These are phyloP conservation scores for Picea glauca DNA, from an alignment of 75 land plant species.

Conservation along the genomic window DNA sequence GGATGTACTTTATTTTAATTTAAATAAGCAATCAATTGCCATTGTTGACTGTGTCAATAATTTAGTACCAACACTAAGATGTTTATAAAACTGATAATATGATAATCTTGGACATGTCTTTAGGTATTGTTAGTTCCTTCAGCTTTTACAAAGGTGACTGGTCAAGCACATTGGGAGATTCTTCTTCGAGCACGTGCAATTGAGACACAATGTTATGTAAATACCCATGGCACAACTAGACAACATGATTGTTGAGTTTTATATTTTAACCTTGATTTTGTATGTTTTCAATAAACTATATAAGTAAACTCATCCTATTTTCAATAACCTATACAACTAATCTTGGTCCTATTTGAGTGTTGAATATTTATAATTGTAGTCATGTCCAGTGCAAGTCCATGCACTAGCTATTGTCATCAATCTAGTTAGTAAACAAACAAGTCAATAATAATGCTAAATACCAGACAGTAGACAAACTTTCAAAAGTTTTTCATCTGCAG, in stretches of 20 bases:
- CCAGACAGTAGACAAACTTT: neutral
- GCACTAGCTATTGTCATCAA: neutral
- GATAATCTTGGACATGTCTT: neutral
- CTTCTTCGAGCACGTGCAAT: constrained; percentile 98
- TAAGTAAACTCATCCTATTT: neutral
- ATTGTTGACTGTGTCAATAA: neutral
- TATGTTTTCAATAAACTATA: neutral
- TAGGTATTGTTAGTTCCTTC: constrained; percentile 92
- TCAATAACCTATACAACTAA: neutral
- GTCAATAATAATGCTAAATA: neutral
- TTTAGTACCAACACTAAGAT: neutral
- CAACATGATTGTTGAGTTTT: constrained; percentile 5
- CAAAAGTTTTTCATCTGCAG: neutral
- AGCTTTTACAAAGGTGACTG: constrained; percentile 88
- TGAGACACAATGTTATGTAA: constrained; percentile 98
- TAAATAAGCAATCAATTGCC: neutral
- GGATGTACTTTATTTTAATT: neutral
- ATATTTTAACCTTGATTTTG: neutral
- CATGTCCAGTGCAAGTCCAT: neutral
- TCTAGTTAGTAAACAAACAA: neutral
- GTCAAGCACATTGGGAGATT: constrained; percentile 97
- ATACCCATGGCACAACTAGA: constrained; percentile 8
- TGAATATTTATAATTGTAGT: neutral
- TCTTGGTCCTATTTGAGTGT: neutral
- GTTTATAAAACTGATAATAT: neutral